Base-by-base conservation (phyloP, 192 early-diverging fungal species). In the Backusella australiensis region DNA sequence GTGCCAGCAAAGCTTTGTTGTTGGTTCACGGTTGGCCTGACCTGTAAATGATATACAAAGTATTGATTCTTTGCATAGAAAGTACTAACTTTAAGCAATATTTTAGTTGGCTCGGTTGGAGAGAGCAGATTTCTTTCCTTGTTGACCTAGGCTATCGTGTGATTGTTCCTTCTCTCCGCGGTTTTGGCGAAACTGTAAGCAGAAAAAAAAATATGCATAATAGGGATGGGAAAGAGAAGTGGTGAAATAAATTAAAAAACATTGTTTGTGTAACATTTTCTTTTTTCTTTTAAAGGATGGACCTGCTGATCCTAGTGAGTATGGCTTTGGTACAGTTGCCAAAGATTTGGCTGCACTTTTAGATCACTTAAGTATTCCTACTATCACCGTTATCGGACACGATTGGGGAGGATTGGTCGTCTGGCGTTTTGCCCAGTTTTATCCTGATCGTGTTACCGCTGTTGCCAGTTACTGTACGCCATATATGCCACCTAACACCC, bases 361-460 rank as follows among this genome's bases (percentile, higher is more conserved):
- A 71, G 89, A 92, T 72, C 83, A 87, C 63, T 71, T 91, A 72
- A 73, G 83, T 14, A 46, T 89, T 4, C 74, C 74, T 44, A 88
- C 82, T 19, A 87, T 86, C 12, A 85, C 88, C 7, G 82, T 89
- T 29, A 67, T 91, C 34, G 91, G 89, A 23, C 93, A 94, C 67
- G 91, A 94, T 79, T 94, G 90, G 91, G 90, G 92, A 66, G 90
- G 86, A 19, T 29, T 69, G 38, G 41, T 85, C 1, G 81, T 49
- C 21, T 93, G 91, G 90, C 75, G 86, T n/a, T 76, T 90, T 34
- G 82, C 84, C 11, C 74, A 86, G 49, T 85, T 81, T 73, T 89
- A 88, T 75, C 90, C 93, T 8, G 85, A 92, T 23, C 87, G 89
- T 19, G 86, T 90, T 12, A 72, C 56, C 2, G 84, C 89, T 15